Evolutionary conservation across 1,139 yeast genomes (phyloP).

Genomic region (Hemisphaericaspora lyxosophila): DNA sequence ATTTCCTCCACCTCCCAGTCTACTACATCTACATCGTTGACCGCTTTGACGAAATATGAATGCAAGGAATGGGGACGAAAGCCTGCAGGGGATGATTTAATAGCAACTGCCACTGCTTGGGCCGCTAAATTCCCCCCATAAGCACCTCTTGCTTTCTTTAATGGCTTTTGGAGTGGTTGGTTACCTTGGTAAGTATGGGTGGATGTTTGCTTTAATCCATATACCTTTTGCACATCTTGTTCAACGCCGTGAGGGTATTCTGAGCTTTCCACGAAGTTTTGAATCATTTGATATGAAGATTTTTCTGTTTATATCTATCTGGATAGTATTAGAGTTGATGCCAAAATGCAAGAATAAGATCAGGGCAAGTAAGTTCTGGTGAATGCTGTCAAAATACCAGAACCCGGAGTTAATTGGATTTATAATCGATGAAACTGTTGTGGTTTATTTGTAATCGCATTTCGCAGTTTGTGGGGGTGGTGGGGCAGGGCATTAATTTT

Average conservation of each 20-base stretch:
- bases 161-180: conserved; percentile 35
- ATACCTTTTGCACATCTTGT: conserved; percentile 14
- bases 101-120: conserved; percentile 41
- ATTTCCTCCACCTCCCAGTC: conserved; percentile 32
- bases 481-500: too few species aligned
- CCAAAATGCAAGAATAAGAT: too few species aligned
- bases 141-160: conserved; percentile 33
- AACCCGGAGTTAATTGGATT: too few species aligned
- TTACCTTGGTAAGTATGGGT: conserved; percentile 27
- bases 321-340: too few species aligned
- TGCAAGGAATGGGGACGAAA: conserved; percentile 46
- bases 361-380: too few species aligned
- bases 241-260: conserved; percentile 2
- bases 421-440: too few species aligned
- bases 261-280: conserved; percentile 1
- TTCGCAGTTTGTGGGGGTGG: too few species aligned
- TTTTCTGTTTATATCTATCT: background rate
- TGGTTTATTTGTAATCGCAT: too few species aligned
- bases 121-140: conserved; percentile 45
- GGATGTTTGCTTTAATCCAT: conserved; percentile 25
- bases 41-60: conserved; percentile 40
- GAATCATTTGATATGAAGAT: conserved; percentile 3
- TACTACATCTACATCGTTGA: conserved; percentile 30
- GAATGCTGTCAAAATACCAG: too few species aligned
- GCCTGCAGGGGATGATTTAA: conserved; percentile 28